Conservation (phyloP, 345 rosid genomes). For the Eucalyptus sp. region DNA sequence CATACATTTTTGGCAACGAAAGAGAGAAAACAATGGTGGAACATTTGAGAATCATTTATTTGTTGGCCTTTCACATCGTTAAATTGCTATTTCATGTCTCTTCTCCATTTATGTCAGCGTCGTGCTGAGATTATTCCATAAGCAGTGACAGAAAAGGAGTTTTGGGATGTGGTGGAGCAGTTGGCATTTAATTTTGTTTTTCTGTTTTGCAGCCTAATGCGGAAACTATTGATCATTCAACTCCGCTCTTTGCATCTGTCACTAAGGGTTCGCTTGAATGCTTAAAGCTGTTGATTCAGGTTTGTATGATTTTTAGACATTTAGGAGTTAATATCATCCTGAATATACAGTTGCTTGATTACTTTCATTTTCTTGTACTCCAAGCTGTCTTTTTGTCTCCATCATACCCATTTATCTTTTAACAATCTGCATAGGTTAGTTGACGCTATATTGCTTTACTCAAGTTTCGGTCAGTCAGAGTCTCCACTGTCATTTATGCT, state of each 20-base stretch:
- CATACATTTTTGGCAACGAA: background rate
- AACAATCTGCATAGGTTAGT: background rate
- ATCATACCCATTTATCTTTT: background rate
- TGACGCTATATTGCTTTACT: background rate
- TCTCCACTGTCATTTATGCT: background rate
- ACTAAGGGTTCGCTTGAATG: conserved; percentile 72
- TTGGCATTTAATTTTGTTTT: background rate
- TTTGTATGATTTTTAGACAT: conserved; percentile 4
- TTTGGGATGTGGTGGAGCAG: background rate
- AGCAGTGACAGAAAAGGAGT: background rate
- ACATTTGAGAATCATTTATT: background rate
- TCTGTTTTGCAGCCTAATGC: conserved; percentile 62
- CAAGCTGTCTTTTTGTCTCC: background rate
- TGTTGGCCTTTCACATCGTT: background rate
- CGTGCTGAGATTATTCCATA: background rate
- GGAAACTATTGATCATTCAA: conserved; percentile 68
- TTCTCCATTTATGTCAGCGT: background rate
- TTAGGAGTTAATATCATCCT: background rate
- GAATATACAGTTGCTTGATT: background rate
- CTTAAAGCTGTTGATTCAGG: conserved; percentile 69
- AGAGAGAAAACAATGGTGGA: background rate
- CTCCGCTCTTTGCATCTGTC: conserved; percentile 73
- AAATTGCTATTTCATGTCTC: background rate
- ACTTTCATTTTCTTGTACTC: background rate
- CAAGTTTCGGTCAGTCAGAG: background rate